These are phyloP conservation scores for Camellia sinensis DNA, from an alignment of 148 eudicot genomes.

Conservation along the genomic window DNA sequence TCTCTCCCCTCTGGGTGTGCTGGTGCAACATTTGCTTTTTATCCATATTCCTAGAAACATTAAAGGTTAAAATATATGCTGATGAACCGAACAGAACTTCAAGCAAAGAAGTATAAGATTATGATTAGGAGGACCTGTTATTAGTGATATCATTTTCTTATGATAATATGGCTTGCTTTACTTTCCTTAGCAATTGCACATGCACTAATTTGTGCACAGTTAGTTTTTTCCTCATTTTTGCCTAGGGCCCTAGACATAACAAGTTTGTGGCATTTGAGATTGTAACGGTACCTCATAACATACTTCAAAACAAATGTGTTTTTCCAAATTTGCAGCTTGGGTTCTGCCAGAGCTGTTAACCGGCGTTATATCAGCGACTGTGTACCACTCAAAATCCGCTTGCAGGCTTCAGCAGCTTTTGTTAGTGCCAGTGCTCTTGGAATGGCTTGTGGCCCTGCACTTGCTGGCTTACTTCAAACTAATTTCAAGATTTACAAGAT, in stretches of 20 bases:
- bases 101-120: neutral
- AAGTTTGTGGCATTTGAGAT: constrained; percentile 5
- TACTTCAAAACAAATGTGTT: neutral
- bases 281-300: neutral
- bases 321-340: constrained; percentile 42
- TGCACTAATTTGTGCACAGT: neutral
- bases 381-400: constrained; percentile 68
- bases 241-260: neutral
- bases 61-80: too few relatives aligned
- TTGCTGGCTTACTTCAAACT: constrained; percentile 70
- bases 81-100: neutral
- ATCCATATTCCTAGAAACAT: neutral
- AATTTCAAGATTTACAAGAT: constrained; percentile 53
- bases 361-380: constrained; percentile 85
- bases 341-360: constrained; percentile 83
- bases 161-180: neutral
- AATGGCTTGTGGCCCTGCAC: constrained; percentile 92
- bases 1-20: neutral
- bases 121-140: too few relatives aligned
- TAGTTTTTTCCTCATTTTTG: neutral
- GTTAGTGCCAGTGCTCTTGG: constrained; percentile 92
- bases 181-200: neutral
- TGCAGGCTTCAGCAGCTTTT: constrained; percentile 88
- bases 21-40: neutral
- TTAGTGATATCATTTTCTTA: neutral